These are phyloP conservation scores for Diplodia corticola DNA, from an alignment of 2,329 filamentous ascomycete species.

Conservation along the genomic window DNA sequence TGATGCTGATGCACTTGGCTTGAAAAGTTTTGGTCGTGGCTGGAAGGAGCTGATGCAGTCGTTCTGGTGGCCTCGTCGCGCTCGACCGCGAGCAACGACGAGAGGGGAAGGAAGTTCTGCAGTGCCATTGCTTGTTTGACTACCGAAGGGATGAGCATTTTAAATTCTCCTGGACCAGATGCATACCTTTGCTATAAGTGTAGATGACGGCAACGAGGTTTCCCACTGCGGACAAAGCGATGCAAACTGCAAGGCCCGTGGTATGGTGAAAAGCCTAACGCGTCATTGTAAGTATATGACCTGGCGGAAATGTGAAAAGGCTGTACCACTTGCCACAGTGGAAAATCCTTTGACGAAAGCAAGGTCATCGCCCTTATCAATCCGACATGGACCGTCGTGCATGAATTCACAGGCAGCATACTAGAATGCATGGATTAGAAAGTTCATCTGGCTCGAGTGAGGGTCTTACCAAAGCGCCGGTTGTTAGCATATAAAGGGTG, in stretches of 20 bases:
- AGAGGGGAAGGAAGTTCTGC: slow-evolving; percentile 24
- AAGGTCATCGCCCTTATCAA: neutral
- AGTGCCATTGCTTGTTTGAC: slow-evolving; percentile 25
- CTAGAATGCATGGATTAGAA: neutral
- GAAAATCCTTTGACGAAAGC: neutral
- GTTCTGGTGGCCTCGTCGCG: no score
- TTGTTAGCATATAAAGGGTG: slow-evolving; percentile 41
- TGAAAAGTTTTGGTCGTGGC: no score
- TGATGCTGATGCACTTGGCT: neutral
- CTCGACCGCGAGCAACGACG: neutral
- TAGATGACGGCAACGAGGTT: slow-evolving; percentile 24
- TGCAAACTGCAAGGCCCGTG: slow-evolving; percentile 22
- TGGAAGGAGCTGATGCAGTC: no score
- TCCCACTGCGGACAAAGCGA: slow-evolving; percentile 24
- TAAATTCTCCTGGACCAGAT: no score
- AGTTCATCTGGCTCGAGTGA: no score
- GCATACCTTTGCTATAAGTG: slow-evolving; percentile 1
- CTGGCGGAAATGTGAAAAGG: no score
- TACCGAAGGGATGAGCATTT: no score
- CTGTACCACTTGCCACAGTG: neutral
- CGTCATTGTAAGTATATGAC: no score
- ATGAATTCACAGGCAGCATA: no score
- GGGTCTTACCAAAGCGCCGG: slow-evolving; percentile 38
- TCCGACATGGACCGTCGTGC: no score
- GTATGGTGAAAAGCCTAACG: no score